Evolutionary conservation across 2,329 filamentous ascomycete genomes (phyloP).

Genomic region (Bipolaris cookei): DNA sequence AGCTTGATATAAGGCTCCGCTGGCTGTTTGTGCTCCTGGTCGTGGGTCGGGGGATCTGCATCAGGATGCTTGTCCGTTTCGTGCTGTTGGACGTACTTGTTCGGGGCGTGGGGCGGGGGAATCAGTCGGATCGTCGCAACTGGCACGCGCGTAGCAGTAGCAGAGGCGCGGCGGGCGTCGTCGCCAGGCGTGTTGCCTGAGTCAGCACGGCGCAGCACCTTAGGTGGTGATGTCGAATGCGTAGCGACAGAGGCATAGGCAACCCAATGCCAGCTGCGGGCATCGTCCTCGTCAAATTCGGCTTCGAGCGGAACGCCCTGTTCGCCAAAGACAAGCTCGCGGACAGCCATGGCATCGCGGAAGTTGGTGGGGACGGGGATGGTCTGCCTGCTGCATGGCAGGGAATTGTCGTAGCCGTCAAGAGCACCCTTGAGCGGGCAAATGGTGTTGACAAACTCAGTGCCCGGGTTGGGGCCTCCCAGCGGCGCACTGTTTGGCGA

Average conservation of each 20-base stretch:
- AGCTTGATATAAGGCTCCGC: slow-evolving; percentile 82
- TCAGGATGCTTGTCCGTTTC: slow-evolving; percentile 38
- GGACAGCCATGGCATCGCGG: slow-evolving; percentile 63
- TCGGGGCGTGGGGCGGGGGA: slow-evolving; percentile 78
- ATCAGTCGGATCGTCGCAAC: slow-evolving; percentile 81
- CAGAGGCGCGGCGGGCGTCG: slow-evolving; percentile 44
- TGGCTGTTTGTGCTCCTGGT: slow-evolving; percentile 59
- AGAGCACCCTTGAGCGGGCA: slow-evolving; percentile 45
- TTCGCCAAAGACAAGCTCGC: slow-evolving; percentile 64
- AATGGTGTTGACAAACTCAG: slow-evolving; percentile 50
- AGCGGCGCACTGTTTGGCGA: slow-evolving; percentile 21
- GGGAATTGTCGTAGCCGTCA: slow-evolving; percentile 47
- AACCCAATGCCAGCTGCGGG: slow-evolving; percentile 83
- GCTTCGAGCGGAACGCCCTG: slow-evolving; percentile 65
- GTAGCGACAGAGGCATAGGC: slow-evolving; percentile 71
- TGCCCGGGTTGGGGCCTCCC: slow-evolving; percentile 33
- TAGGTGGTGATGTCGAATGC: slow-evolving; percentile 41
- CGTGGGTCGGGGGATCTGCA: slow-evolving; percentile 30
- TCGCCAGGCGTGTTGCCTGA: slow-evolving; percentile 50
- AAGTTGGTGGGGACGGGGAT: slow-evolving; percentile 53
- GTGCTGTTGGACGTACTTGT: slow-evolving; percentile 51
- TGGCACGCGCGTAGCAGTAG: slow-evolving; percentile 57
- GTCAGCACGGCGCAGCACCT: slow-evolving; percentile 50
- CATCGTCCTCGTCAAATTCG: slow-evolving; percentile 83
- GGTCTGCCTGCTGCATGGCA: slow-evolving; percentile 43